Evolutionary conservation across 2,329 filamentous ascomycete genomes (phyloP), one percentile per base, ranked within the genome.

Genomic region (Decorospora gaudefroyi): DNA sequence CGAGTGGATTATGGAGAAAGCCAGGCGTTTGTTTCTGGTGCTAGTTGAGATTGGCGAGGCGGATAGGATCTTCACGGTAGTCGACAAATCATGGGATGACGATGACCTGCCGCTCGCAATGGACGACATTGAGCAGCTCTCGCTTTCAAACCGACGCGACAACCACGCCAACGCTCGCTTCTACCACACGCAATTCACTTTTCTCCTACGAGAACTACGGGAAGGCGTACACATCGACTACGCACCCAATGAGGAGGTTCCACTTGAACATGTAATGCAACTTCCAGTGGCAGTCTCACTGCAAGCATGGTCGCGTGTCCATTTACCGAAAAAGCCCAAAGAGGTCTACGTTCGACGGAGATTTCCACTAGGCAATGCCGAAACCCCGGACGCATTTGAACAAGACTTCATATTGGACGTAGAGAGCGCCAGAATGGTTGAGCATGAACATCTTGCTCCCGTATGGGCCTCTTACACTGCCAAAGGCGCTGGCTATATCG

Each of bases 21-120:
- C 85, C 5, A 84, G 83, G 60, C 78, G 83, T 32, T 75, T 90
- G 26, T 90, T 90, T 60, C 74, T 91, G 32, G 83, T 88, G 26
- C 74, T 90, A 17, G 76, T 83, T 40, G 86, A 90, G 58, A 73
- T 89, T 16, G 84, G 83, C 21, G 77, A 86, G 8, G 81, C 86
- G 0, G 84, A 87, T 56, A 84, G 86, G 64, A 89, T 90, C 48
- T 90, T 90, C 60, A 81, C 81, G 28, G 76, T 88, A 38, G 82
- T 90, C 45, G 86, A 90, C 68, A 83, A 86, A 61, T 86, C 84
- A 15, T 89, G 86, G 86, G 85, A 87, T 55, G 87, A 91, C 60
- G 78, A 82, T 39, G 87, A 91, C 69, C 74, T 91, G 28, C 87
- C 87, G 4, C 76, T 90, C 33, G 75, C 82, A 4, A 73, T 80